phyloP scores from a whole-genome alignment of 768 basidiomycete species.

The Trametes maxima region DNA sequence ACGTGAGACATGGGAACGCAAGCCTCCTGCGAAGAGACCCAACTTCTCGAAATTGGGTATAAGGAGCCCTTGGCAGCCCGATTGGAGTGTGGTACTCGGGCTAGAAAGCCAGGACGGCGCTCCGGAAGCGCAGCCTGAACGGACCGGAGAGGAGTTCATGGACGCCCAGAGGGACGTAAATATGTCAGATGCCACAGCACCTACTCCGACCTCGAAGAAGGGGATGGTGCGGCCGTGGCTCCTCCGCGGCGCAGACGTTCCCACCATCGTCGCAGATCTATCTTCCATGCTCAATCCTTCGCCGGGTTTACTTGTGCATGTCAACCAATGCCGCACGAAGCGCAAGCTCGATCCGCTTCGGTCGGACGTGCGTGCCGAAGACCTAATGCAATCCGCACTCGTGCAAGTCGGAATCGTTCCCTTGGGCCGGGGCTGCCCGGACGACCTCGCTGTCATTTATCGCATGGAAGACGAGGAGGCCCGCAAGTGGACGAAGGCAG shows the following conservation, averaged over 20 bases:
- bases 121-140: neutral
- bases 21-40: conserved; percentile 85
- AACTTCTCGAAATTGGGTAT: conserved; percentile 69
- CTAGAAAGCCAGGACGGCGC: conserved; percentile 27
- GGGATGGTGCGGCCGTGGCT: conserved; percentile 60
- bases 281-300: conserved; percentile 43
- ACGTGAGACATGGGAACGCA: conserved; percentile 67
- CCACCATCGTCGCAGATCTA: conserved; percentile 47
- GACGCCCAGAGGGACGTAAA: conserved; percentile 59
- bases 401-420: conserved; percentile 67
- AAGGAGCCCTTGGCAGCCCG: conserved; percentile 71
- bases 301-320: conserved; percentile 48
- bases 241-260: conserved; percentile 57
- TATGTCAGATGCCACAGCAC: conserved; percentile 11
- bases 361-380: conserved; percentile 37
- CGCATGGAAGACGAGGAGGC: conserved; percentile 56
- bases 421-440: conserved; percentile 68
- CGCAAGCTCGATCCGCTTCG: conserved; percentile 48
- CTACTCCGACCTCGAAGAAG: neutral
- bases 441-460: conserved; percentile 77
- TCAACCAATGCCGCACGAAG: conserved; percentile 64
- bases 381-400: conserved; percentile 61
- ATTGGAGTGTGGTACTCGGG: conserved; percentile 77
- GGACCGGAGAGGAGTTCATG: conserved; percentile 40
- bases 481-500: conserved; percentile 46